Evolutionary conservation across 192 early-diverging fungal species (phyloP), one percentile per base, ranked within the genome.

Genomic region (Jimgerdemannia flammicorona): DNA sequence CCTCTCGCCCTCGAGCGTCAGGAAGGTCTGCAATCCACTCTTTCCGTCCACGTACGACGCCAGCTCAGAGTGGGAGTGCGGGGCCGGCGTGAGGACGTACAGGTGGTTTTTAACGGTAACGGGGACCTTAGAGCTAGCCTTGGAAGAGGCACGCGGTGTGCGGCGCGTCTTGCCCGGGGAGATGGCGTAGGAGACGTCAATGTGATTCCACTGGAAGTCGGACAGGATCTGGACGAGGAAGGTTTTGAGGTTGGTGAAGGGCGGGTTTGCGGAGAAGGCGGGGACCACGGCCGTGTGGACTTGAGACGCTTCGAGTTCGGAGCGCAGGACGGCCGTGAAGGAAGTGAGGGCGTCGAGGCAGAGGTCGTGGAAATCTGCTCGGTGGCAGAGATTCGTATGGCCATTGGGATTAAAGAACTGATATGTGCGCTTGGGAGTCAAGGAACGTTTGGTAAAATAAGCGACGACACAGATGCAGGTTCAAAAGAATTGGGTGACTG

Each of bases 151-250:
- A 29, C 44, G 41, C 9, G 43, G 18, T 3, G 41, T 64, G 18
- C 75, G 70, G n/a, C 68, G 43, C 29, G 43, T 40, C 41, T 70
- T 64, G 6, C 29, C 54, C 3, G 68, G 75, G 43, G 75, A 59
- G n/a, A 70, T 44, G 72, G 70, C 40, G 43, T 59, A 69, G 20
- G 69, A 54, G 67, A 66, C 14, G 42, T 72, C 75, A 77, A 77
- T 77, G 39, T 77, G 70, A 3, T 64, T 77, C 75, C 75, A 77
- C 67, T 77, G 75, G 65, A 77, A 77, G 41, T 77, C 75, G 71
- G 70, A 69, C 39, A 72, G 43, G 6, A 67, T 54, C 59, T 77
- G 75, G 42, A 42, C 69, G 6, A 77, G 20, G 14, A 71, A 41
- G 11, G 64, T 64, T 42, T 77, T 77, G 4, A 77, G 75, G n/a